Base-by-base conservation (phyloP, 352 stramenopile species). In the Nothophytophthora sp. region DNA sequence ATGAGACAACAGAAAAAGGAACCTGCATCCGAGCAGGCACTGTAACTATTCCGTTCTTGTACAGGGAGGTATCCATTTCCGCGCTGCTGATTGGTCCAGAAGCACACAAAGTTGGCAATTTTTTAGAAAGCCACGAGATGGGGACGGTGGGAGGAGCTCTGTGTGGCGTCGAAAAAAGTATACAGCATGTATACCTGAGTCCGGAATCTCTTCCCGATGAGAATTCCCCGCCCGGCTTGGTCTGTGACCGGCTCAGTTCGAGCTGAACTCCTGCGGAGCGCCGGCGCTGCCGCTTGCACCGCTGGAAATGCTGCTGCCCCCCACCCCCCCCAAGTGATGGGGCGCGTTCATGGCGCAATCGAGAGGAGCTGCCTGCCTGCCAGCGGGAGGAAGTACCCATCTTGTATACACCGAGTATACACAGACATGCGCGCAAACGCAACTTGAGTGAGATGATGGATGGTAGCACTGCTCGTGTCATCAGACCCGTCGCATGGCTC, bases 331-430 rank as follows among this genome's bases (percentile, higher is more conserved):
- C 11, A 4, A 39, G 28, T 71, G 48, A 11, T 40, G 29, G 15
- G 38, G 12, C 7, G 53, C 62, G 15, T 51, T 41, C 28, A 65
- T 73, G 3, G 67, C 67, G 55, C 74, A 92, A 50, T 82, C 7
- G 76, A 90, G 18, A 62, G 70, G 30, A 90, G 48, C 12, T 88
- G 55, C 16, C n/a, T 43, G 50, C 38, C 58, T 16, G 19, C 42
- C 4, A 57, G 32, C 7, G 41, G 16, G 5, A 67, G 57, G 42
- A 88, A 86, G 59, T 90, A 90, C 3, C 70, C 76, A 28, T 88
- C 65, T 73, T 90, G 51, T 8, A 8, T 13, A 24, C 46, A 46
- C 23, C n/a, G n/a, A n/a, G 28, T 34, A n/a, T 12, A 18, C 4
- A 35, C 23, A 57, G 24, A 0, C 23, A 29, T 30, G 23, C 51